Evolutionary conservation across 129 eudicot genomes (phyloP), one percentile per base, ranked within the genome.

Genomic region (Erigeron canadensis): DNA sequence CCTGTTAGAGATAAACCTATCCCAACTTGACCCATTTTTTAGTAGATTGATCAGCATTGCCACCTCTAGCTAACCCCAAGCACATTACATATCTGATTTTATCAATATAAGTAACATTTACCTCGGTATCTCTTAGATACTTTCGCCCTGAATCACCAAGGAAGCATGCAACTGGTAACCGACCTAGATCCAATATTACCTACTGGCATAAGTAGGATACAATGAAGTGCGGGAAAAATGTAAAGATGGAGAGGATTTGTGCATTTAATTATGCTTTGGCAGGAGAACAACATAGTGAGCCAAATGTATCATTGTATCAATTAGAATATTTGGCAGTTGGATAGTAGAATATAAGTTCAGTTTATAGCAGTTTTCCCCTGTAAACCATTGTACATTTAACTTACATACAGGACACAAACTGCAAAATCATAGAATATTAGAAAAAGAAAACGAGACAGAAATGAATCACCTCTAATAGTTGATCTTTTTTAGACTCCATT

Each of bases 111-210:
- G 3, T 28, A 65, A 48, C 21, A 37, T 45, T 63, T 73, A 89
- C 96, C 90, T 89, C 96, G 6, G 84, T 84, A 55, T 89, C 81
- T 76, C 96, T 82, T 65, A 89, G 63, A 73, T 70, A 65, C 62
- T 64, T 82, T 28, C 80, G 81, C 4, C 76, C 81, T 56, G 88
- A 79, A 74, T 82, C 79, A 70, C 88, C 90, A 1, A 83, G 80
- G 64, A 82, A 89, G 81, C 79, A 80, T 74, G 94, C 96, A 67
- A 82, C 82, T 17, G 96, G 96, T 76, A 76, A 79, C 40, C 93
- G 84, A 51, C 96, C 96, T 45, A 89, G 79, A 77, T 89, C 96
- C 85, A 89, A 42, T 63, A 85, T 79, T 38, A 89, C 94, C 96
- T 89, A 61, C 59, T 16, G 51, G 57, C 28, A 84, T 59, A 66